These are phyloP conservation scores for Hypsizygus marmoreus DNA, from an alignment of 768 basidiomycete genomes.

Conservation along the genomic window DNA sequence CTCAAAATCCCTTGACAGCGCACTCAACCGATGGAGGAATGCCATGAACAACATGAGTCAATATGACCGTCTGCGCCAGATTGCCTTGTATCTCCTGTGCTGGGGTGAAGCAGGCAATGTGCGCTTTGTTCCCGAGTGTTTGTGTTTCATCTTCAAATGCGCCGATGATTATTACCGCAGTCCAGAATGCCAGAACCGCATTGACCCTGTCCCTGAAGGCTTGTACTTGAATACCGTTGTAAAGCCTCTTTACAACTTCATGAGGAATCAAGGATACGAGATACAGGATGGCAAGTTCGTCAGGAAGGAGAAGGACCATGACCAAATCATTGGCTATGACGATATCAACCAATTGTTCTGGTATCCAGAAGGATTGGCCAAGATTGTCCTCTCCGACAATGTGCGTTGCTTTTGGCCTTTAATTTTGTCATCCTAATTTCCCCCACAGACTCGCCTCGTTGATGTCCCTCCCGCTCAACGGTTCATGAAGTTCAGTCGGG, in stretches of 20 bases:
- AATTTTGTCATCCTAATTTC: constrained; percentile 6
- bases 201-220: constrained; percentile 93
- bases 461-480: constrained; percentile 91
- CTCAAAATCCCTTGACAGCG: constrained; percentile 87
- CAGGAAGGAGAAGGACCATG: constrained; percentile 90
- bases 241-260: constrained; percentile 93
- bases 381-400: constrained; percentile 87
- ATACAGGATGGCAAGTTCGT: constrained; percentile 94
- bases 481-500: constrained; percentile 86
- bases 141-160: constrained; percentile 99
- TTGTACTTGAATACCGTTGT: constrained; percentile 89
- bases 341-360: constrained; percentile 99
- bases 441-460: constrained; percentile 78
- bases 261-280: constrained; percentile 98
- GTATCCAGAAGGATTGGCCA: constrained; percentile 97
- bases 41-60: constrained; percentile 99
- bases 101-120: constrained; percentile 99
- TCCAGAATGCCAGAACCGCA: constrained; percentile 92
- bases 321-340: constrained; percentile 97
- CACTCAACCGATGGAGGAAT: constrained; percentile 92
- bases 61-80: constrained; percentile 95
- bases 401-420: constrained; percentile 42
- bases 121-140: constrained; percentile 92
- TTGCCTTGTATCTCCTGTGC: constrained; percentile 93
- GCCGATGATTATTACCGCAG: constrained; percentile 99